Conservation (phyloP, 2,329 filamentous ascomycete genomes). For the Catunica adiposa region DNA sequence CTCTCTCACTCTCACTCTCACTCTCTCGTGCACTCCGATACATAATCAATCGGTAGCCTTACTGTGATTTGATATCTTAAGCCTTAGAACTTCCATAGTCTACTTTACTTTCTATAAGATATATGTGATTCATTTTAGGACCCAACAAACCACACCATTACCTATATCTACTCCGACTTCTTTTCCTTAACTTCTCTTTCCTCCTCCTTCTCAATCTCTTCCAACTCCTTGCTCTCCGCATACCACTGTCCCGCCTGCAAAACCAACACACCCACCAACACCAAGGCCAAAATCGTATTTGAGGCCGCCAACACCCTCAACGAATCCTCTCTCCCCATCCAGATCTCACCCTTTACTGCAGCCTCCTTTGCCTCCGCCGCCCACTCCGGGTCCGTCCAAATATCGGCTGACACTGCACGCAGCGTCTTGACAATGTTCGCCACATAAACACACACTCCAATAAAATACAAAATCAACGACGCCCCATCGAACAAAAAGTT, state of each 20-base stretch:
- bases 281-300: slow-evolving; percentile 88
- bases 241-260: slow-evolving; percentile 98
- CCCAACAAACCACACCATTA: neutral
- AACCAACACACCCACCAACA: slow-evolving; percentile 79
- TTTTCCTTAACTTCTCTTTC: slow-evolving; percentile 17
- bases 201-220: slow-evolving; percentile 44
- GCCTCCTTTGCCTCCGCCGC: slow-evolving; percentile 25
- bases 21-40: no score
- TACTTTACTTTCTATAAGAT: neutral
- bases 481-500: slow-evolving; percentile 91
- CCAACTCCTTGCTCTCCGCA: slow-evolving; percentile 86
- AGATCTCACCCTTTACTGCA: slow-evolving; percentile 41
- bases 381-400: slow-evolving; percentile 32
- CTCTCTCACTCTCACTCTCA: no score
- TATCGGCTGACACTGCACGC: slow-evolving; percentile 59
- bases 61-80: no score
- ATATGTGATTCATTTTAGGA: neutral
- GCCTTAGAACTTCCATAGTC: neutral
- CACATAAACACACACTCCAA: slow-evolving; percentile 82
- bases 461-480: slow-evolving; percentile 65
- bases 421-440: slow-evolving; percentile 95
- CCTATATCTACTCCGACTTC: slow-evolving; percentile 11
- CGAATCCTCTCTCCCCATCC: slow-evolving; percentile 72
- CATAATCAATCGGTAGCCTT: no score
- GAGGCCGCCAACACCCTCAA: slow-evolving; percentile 81